Evolutionary conservation across 208 protist species (phyloP), one percentile per base, ranked within the genome.

Genomic region (Trypanosomatidae sp.): DNA sequence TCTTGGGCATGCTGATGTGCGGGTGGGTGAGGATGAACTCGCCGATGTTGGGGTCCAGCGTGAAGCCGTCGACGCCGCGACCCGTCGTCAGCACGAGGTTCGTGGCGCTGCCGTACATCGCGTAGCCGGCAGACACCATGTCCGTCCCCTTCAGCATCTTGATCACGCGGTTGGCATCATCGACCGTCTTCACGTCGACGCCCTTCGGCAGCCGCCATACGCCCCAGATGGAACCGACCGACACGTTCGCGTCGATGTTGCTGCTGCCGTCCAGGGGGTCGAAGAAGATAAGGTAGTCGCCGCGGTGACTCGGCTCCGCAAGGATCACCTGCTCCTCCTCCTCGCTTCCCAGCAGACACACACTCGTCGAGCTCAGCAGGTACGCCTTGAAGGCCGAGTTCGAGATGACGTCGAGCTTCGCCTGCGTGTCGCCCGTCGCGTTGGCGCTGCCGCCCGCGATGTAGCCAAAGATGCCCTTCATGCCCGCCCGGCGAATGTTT

Each of bases 231-330:
- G 91, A 96, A 66, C 98, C 98, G 62, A 99, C 96, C 19, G 94
- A 95, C 4, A 99, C 92, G 77, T 98, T 98, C 65, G 94, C 94
- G 81, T 99, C 99, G 72, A 99, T 98, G 85, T 99, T 99, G 72
- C 91, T 98, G 73, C 89, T 97, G 43, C 98, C 98, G 68, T 99
- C 98, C 5, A 99, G 93, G 30, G 98, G 98, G 79, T 99, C 98
- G 72, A 98, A 98, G 71, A 97, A 97, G 68, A 98, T 89, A 58
- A 97, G 71, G 80, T 98, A 99, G 64, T 91, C 79, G 47, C 97
- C 97, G 30, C 84, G 84, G 55, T 84, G 73, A 28, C 77, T 81
- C 3, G 49, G 47, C 41, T 92, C 87, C 0, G 93, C 89, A 22
- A 97, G 28, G 7, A 97, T 83, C 73, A 93, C 66, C 39, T 81